Evolutionary conservation across 345 rosid genomes (phyloP).

Genomic region (Eucalyptus pauciflora): DNA sequence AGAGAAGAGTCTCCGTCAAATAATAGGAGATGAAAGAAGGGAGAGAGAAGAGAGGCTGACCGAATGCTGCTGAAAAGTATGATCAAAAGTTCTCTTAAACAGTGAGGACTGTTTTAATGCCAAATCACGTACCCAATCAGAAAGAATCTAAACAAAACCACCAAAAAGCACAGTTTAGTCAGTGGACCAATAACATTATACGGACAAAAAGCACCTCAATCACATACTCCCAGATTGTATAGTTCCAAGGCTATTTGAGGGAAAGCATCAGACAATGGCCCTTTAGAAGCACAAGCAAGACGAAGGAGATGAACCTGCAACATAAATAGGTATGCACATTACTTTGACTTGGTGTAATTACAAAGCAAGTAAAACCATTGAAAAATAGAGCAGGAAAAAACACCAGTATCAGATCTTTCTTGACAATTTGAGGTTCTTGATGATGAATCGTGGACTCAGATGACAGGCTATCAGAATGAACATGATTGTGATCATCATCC

Average conservation of each 20-base stretch:
- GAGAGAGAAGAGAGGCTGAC: constrained; percentile 21
- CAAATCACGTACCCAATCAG: constrained; percentile 53
- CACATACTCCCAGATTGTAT: constrained; percentile 71
- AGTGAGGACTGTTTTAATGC: constrained; percentile 60
- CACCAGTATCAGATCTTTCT: constrained; percentile 77
- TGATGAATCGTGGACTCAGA: constrained; percentile 26
- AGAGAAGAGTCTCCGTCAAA: not conserved
- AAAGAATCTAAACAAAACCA: constrained; percentile 44
- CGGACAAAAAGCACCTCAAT: not conserved
- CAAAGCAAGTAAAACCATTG: not conserved
- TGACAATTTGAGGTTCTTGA: constrained; percentile 32
- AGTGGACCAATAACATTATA: not conserved
- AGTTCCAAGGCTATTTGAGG: constrained; percentile 68
- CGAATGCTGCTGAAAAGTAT: constrained; percentile 56
- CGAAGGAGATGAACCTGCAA: constrained; percentile 76
- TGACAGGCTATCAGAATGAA: constrained; percentile 23
- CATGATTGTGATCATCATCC: constrained; percentile 24
- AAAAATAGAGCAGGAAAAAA: not conserved
- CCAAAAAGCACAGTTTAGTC: constrained; percentile 6
- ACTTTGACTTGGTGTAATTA: not conserved
- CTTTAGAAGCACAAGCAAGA: constrained; percentile 73
- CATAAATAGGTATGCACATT: not conserved
- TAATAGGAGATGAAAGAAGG: not conserved
- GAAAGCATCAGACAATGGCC: constrained; percentile 50
- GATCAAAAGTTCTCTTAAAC: constrained; percentile 59